phyloP scores from a whole-genome alignment of 2,329 filamentous ascomycete genomes.

The Rhinocladiella mackenziei region DNA sequence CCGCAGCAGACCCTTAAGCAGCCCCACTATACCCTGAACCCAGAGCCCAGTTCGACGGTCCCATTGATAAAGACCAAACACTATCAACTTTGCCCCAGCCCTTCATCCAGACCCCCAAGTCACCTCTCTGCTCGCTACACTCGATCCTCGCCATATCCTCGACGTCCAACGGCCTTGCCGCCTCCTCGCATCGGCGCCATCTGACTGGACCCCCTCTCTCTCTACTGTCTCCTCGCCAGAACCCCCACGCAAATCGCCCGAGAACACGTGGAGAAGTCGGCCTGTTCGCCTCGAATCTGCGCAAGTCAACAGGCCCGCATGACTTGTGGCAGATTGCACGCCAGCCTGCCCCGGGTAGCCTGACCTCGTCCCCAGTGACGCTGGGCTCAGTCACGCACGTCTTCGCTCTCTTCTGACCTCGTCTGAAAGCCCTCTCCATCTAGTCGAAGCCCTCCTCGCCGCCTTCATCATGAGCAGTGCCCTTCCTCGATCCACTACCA shows the following conservation, averaged over 20 bases:
- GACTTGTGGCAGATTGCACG: slow-evolving; percentile 22
- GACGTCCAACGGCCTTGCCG: not conserved
- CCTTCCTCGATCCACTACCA: slow-evolving; percentile 17
- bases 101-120: not conserved
- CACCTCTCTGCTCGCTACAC: not conserved
- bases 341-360: slow-evolving; percentile 10
- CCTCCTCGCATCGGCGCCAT: not conserved
- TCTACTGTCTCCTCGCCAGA: slow-evolving; percentile 4
- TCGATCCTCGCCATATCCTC: not conserved
- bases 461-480: slow-evolving; percentile 11
- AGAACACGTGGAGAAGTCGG: slow-evolving; percentile 20
- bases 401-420: not conserved
- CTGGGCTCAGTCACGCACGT: not conserved
- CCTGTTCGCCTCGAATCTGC: slow-evolving; percentile 12
- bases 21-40: slow-evolving; percentile 3
- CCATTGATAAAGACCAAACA: slow-evolving; percentile 22
- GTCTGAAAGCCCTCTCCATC: slow-evolving; percentile 1
- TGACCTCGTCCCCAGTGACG: slow-evolving; percentile 7
- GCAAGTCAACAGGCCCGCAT: slow-evolving; percentile 22
- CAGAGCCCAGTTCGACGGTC: slow-evolving; percentile 6
- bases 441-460: not conserved
- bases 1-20: not conserved
- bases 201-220: no score
- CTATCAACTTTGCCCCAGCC: slow-evolving; percentile 1
- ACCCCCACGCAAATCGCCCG: slow-evolving; percentile 1